Base-by-base conservation (phyloP, 192 early-diverging fungal genomes). In the Entomortierella chlamydospora region DNA sequence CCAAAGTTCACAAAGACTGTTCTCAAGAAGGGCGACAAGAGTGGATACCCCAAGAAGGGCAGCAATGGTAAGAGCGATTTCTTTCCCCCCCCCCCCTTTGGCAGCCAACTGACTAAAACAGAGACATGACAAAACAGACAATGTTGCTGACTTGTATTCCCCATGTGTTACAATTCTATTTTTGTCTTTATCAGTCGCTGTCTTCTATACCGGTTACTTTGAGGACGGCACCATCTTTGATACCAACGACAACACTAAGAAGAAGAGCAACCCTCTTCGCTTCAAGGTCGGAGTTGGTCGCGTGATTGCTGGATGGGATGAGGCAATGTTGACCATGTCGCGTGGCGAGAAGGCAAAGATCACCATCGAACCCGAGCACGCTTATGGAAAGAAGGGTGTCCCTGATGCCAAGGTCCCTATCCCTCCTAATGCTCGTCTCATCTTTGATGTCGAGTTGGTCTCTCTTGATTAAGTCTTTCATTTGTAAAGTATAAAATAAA, bases 161-260 rank as follows among this genome's bases (percentile, higher is more conserved):
- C n/a, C n/a, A n/a, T n/a, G n/a, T n/a, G n/a, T n/a, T n/a, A n/a
- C n/a, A n/a, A n/a, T n/a, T n/a, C n/a, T n/a, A n/a, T n/a, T n/a
- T n/a, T n/a, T n/a, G n/a, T 4, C 20, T 25, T 15, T 4, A 37
- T 8, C 57, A 83, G 83, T 84, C 12, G 72, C 68, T 52, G 83
- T 84, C 29, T 81, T 84, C 51, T 94, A 94, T 79, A 92, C 92
- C 10, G 93, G 93, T 12, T 83, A 63, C 66, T 83, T 94, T 68
- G 86, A 90, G 55, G 85, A 93, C 64, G 93, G 93, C 41, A 87
- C 81, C 26, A 82, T 92, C 17, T 93, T 93, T 67, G 92, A 93
- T 69, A 86, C 85, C 43, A 94, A 93, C 72, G 82, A 83, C 23
- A 70, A 77, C 47, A 83, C 83, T 45, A 85, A 89, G 70, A 93